Conservation (phyloP, 495 filamentous ascomycete genomes). For the Hypoxylon crocopeplum region DNA sequence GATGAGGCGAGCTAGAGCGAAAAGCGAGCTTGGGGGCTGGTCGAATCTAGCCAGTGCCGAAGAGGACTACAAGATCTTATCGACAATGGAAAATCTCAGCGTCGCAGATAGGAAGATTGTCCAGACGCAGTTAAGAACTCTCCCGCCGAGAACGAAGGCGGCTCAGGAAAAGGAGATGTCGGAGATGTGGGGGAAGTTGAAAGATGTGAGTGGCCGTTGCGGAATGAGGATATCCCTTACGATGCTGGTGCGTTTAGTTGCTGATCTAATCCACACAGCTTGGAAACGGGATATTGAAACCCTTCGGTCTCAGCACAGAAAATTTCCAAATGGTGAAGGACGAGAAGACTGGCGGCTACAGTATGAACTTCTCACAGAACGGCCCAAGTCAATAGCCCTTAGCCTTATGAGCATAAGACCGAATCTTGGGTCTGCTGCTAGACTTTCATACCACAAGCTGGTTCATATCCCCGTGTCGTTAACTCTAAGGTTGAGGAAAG, state of each 20-base stretch:
- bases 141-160: slow-evolving; percentile 71
- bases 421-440: neutral
- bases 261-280: slow-evolving; percentile 55
- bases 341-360: slow-evolving; percentile 87
- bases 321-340: slow-evolving; percentile 95
- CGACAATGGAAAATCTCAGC: slow-evolving; percentile 62
- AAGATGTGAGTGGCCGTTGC: slow-evolving; percentile 64
- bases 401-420: no score
- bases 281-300: slow-evolving; percentile 89
- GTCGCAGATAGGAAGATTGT: slow-evolving; percentile 71
- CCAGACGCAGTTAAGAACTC: slow-evolving; percentile 63
- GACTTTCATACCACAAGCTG: no score
- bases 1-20: slow-evolving; percentile 81
- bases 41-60: slow-evolving; percentile 78
- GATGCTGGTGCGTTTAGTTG: neutral
- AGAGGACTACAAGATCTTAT: slow-evolving; percentile 73
- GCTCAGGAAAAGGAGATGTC: slow-evolving; percentile 86
- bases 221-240: neutral
- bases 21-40: slow-evolving; percentile 77
- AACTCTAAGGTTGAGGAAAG: no score
- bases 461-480: no score
- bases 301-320: slow-evolving; percentile 90
- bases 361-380: slow-evolving; percentile 75
- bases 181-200: slow-evolving; percentile 97
- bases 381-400: slow-evolving; percentile 12